A percentile compares a stretch with the other conserved stretches of the same genome.
Conservation (phyloP, 805 yeast species). For the Candida awuae region DNA sequence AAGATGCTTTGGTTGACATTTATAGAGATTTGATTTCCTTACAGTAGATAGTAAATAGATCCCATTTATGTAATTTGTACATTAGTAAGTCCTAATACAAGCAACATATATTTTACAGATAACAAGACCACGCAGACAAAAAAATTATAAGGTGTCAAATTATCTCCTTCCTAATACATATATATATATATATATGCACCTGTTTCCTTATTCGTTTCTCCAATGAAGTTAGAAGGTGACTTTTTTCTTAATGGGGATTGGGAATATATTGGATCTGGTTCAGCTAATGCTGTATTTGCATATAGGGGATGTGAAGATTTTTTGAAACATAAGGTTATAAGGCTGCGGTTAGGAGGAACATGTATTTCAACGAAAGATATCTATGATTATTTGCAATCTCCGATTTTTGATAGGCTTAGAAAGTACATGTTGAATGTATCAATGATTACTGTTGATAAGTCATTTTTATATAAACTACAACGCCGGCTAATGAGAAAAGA, state of each 20-base stretch:
- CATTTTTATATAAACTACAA: no score
- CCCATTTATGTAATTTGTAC: neutral
- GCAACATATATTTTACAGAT: no score
- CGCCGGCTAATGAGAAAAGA: no score
- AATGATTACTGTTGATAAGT: neutral
- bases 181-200: no score
- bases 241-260: conserved; percentile 21
- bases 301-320: conserved; percentile 31
- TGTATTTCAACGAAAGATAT: conserved; percentile 35
- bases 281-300: conserved; percentile 40
- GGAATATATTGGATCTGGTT: conserved; percentile 39
- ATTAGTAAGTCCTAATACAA: no score
- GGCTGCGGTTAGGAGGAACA: conserved; percentile 30
- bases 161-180: no score
- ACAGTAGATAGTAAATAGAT: conserved; percentile 12
- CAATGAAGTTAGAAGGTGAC: no score
- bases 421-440: conserved; percentile 14
- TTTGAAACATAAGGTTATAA: conserved; percentile 31
- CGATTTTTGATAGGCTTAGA: conserved; percentile 11
- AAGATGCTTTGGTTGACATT: conserved; percentile 47
- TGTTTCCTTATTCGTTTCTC: no score
- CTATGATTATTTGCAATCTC: conserved; percentile 31
- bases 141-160: no score
- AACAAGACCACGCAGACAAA: no score
- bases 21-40: conserved; percentile 52